Evolutionary conservation across 1,139 yeast species (phyloP).

Genomic region (Saccharomyces hybrid): DNA sequence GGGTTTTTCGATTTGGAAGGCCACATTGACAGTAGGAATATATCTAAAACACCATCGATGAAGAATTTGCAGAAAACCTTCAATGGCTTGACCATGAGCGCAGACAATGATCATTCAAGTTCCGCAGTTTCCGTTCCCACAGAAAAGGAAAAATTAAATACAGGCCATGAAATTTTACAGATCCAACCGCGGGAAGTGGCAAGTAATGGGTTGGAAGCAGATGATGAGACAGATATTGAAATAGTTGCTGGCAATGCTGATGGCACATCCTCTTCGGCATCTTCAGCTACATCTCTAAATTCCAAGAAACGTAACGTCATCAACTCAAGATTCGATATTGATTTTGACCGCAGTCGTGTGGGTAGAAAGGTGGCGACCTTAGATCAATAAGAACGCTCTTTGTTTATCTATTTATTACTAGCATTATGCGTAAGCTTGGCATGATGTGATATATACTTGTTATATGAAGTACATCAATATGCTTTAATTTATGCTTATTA

Average conservation of each 20-base stretch:
- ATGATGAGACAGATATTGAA: conserved; percentile 2
- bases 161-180: conserved; percentile 24
- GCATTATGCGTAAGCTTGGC: not conserved
- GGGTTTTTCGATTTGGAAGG: conserved; percentile 72
- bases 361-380: conserved; percentile 33
- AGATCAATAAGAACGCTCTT: conserved; percentile 9
- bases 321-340: conserved; percentile 31
- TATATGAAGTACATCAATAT: not conserved
- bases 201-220: conserved; percentile 9
- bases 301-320: conserved; percentile 23
- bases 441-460: not conserved
- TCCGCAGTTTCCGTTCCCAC: conserved; percentile 21
- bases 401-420: not conserved
- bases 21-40: conserved; percentile 24
- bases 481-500: not conserved
- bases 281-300: conserved; percentile 5
- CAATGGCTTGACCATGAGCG: not conserved
- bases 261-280: not conserved
- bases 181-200: conserved; percentile 12
- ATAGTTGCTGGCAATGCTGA: not conserved
- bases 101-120: conserved; percentile 19
- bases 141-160: conserved; percentile 24
- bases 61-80: conserved; percentile 16
- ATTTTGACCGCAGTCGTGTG: conserved; percentile 35
- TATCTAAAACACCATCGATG: conserved; percentile 19